Conservation (phyloP, 2,329 filamentous ascomycete species). For the Diaporthe sp. region DNA sequence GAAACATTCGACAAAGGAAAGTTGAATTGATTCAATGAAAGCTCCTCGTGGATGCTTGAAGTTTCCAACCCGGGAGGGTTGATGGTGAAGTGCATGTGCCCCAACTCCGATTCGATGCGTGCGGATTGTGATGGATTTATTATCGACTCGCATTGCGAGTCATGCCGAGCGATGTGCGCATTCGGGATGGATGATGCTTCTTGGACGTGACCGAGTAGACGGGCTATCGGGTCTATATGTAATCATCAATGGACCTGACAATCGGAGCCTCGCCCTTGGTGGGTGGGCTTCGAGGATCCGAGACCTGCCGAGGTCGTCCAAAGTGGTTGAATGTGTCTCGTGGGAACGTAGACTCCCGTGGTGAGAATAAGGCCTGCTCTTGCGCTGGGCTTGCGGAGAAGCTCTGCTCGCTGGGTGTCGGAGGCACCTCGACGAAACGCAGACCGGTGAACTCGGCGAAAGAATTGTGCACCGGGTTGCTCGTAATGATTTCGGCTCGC, state of each 20-base stretch:
- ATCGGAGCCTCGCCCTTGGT: conserved; percentile 82
- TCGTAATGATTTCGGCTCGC: conserved; percentile 79
- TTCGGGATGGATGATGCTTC: background rate
- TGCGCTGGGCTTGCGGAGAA: conserved; percentile 50
- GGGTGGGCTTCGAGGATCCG: conserved; percentile 81
- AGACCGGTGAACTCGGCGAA: conserved; percentile 60
- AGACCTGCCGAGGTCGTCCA: conserved; percentile 63
- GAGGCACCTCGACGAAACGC: conserved; percentile 66
- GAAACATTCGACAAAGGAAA: conserved; percentile 38
- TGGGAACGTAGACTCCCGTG: conserved; percentile 65
- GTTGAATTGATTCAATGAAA: conserved; percentile 33
- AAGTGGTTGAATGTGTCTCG: conserved; percentile 67
- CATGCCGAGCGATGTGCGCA: conserved; percentile 25
- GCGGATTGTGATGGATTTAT: conserved; percentile 19
- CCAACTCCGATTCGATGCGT: conserved; percentile 37
- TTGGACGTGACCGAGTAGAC: background rate
- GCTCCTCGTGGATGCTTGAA: conserved; percentile 38
- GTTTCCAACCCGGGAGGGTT: conserved; percentile 7
- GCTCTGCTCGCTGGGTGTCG: conserved; percentile 64
- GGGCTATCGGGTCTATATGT: conserved; percentile 66
- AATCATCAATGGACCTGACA: conserved; percentile 82
- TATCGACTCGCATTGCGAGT: conserved; percentile 32
- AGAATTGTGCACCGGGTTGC: conserved; percentile 71
- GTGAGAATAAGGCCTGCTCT: conserved; percentile 53
- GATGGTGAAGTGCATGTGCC: conserved; percentile 2